Evolutionary conservation across 2,329 filamentous ascomycete species (phyloP).

Genomic region (Ascochyta koolunga): DNA sequence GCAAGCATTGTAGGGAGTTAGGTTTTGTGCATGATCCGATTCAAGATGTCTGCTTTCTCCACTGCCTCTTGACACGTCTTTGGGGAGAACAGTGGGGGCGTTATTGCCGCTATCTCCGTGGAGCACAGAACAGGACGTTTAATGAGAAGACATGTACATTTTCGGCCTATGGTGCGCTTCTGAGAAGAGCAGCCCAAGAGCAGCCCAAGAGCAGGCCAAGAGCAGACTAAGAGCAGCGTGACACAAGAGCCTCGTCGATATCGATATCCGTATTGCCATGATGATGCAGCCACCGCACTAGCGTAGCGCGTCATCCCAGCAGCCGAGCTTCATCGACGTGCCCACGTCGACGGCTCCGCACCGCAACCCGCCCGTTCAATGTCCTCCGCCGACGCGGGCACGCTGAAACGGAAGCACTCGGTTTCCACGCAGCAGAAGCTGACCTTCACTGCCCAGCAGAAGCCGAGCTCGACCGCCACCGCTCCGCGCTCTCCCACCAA

Average conservation of each 20-base stretch:
- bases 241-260: no score
- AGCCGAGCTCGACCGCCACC: conserved; percentile 34
- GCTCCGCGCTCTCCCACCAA: conserved; percentile 36
- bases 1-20: conserved; percentile 2
- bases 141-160: no score
- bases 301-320: conserved; percentile 37
- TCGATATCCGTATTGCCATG: conserved; percentile 4
- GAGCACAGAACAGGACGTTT: no score
- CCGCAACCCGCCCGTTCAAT: conserved; percentile 32
- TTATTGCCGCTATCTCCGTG: conserved; percentile 10
- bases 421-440: conserved; percentile 45
- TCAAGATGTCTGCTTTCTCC: no score
- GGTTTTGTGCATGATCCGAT: conserved; percentile 1
- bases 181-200: no score
- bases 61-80: background rate
- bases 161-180: no score
- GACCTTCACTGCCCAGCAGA: conserved; percentile 45
- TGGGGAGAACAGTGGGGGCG: background rate
- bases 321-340: conserved; percentile 23
- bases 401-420: conserved; percentile 47
- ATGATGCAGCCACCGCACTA: conserved; percentile 12
- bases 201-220: no score
- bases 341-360: conserved; percentile 25
- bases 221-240: no score
- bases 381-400: conserved; percentile 37